Evolutionary conservation across 768 basidiomycete species (phyloP).

Genomic region (Leccinum obscurum): DNA sequence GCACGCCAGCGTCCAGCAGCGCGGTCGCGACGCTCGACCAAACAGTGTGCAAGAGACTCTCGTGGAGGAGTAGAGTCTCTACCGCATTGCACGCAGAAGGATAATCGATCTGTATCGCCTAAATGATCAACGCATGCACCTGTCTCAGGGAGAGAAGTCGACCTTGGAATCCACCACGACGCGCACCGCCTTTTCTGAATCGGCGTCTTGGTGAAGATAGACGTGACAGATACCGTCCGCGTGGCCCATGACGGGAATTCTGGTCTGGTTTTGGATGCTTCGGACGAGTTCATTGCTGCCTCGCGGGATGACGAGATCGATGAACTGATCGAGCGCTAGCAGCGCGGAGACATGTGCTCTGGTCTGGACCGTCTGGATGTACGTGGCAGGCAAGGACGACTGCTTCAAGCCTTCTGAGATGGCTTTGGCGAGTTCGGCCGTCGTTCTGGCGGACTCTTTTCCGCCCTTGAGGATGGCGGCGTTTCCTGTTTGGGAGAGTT

Average conservation of each 20-base stretch:
- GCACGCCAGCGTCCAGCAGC: constrained; percentile 67
- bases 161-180: constrained; percentile 93
- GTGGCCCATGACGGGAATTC: constrained; percentile 98
- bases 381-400: constrained; percentile 72
- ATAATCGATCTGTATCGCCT: constrained; percentile 69
- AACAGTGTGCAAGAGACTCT: constrained; percentile 61
- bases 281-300: constrained; percentile 90
- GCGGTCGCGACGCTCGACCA: constrained; percentile 82
- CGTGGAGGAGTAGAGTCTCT: constrained; percentile 88
- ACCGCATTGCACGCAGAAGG: constrained; percentile 94
- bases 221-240: constrained; percentile 94
- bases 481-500: constrained; percentile 60
- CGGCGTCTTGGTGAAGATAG: constrained; percentile 83
- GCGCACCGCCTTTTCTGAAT: constrained; percentile 74
- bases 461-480: constrained; percentile 97
- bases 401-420: constrained; percentile 76
- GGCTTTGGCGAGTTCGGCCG: constrained; percentile 70
- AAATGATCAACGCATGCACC: constrained; percentile 3
- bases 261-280: constrained; percentile 85
- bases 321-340: constrained; percentile 84
- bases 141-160: constrained; percentile 8
- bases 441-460: constrained; percentile 87
- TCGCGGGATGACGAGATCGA: constrained; percentile 95
- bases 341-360: constrained; percentile 88
- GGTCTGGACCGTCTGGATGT: constrained; percentile 91